Evolutionary conservation across 169 alveolate species (phyloP), one percentile per base, ranked within the genome.

Genomic region (Babesia divergens): DNA sequence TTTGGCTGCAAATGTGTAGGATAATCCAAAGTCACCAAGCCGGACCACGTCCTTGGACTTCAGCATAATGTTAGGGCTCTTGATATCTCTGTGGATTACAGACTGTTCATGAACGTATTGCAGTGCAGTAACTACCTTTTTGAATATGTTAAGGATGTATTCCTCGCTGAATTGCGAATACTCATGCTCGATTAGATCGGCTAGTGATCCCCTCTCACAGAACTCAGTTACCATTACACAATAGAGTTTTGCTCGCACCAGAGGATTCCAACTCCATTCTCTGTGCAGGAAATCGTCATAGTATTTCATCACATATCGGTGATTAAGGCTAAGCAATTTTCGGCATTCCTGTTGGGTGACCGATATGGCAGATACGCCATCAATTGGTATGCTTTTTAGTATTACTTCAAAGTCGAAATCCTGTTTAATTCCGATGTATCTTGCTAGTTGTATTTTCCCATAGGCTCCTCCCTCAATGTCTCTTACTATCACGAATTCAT

Each of bases 31-130:
- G 53, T 84, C 93, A 31, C 86, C 86, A 55, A 75, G 53, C 67
- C 89, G 70, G 38, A 82, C 81, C 70, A 66, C 90, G 50, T 81
- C 88, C 35, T 80, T 35, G 40, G 79, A 69, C 55, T 79, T 88
- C 46, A 84, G 40, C 65, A 86, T 62, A 26, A 89, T 83, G 68
- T 86, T 89, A 77, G 83, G 92, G 20, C 92, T 90, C 40, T 89
- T 89, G 68, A 83, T 70, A 55, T 82, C 94, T 51, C 93, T 77
- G 75, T 84, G 86, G 42, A 88, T 84, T 32, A 86, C 74, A 42
- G 70, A 65, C 52, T 83, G 70, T 26, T 83, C 67, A 74, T 86
- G 92, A 29, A 89, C 65, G 46, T 84, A 89, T 46, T 77, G 80
- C 50, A 84, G 67, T 14, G 90, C 92, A 59, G 71, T 53, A 7